Base-by-base conservation (phyloP, 1,284 basidiomycete genomes). In the Pisolithus thermaeus region DNA sequence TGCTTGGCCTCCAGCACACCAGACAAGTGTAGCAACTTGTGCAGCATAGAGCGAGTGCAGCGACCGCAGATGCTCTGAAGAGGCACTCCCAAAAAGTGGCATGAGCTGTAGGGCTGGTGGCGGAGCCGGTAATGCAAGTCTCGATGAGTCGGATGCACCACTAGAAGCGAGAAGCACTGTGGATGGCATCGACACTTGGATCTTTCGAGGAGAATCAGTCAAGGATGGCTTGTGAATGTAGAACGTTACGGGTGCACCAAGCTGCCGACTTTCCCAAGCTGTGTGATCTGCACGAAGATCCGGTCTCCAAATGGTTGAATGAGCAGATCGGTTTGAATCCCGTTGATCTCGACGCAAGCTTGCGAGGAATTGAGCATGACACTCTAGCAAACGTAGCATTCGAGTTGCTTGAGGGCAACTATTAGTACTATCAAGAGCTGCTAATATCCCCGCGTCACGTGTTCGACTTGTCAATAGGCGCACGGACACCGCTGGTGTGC, bases 11-110 rank as follows among this genome's bases (percentile, higher is more conserved):
- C 81, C 70, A 53, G 73, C 64, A 35, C 76, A 73, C 90, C 90
- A 96, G 1, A 94, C 68, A 7, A 95, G 76, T 0, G 91, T 91
- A 0, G 92, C 90, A 43, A 92, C 84, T 60, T 97, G 94, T 4
- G 84, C 75, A 0, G 84, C 84, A 66, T 95, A 97, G 0, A 96
- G 74, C 40, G 86, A 84, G 64, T 95, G 82, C 22, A 96, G 70
- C 0, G 84, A 83, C 40, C 83, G 81, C 52, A 81, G 63, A 52
- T 85, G 79, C 46, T 80, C 73, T 2, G 83, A 78, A 11, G 81
- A 75, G 6, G 81, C 79, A 54, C 75, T 79, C 36, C 94, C 95
- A 25, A 97, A 76, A 28, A 97, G 70, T 0, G 85, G 81, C 0
- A 80, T 87, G 41, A 94, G 74, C 48, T 86, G 77, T 49, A 92